phyloP scores from a whole-genome alignment of 2,329 filamentous ascomycete species.

The Hypomyces rosellus region DNA sequence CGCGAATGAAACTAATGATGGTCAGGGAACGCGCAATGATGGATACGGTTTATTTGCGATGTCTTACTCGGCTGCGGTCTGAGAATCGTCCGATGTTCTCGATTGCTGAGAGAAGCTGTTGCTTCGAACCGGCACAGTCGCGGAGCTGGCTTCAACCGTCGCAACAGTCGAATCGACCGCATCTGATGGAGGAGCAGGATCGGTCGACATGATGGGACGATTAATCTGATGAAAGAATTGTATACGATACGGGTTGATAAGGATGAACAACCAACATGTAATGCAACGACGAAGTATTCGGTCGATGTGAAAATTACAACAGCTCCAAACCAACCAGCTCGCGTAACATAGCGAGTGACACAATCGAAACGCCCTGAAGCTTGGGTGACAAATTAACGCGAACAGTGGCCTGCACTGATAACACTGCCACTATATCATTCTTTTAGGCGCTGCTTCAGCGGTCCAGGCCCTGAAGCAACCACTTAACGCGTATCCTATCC shows the following conservation, averaged over 20 bases:
- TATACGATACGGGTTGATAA: not conserved
- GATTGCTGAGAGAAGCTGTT: conserved; percentile 55
- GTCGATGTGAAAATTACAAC: too few species aligned
- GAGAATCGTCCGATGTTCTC: conserved; percentile 53
- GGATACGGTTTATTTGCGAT: not conserved
- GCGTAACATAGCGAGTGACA: too few species aligned
- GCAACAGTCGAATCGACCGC: conserved; percentile 17
- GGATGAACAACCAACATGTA: too few species aligned
- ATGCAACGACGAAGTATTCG: too few species aligned
- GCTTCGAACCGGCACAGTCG: conserved; percentile 34
- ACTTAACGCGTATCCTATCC: conserved; percentile 33
- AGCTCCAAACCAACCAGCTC: too few species aligned
- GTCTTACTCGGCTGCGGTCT: conserved; percentile 65
- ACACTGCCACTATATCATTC: not conserved
- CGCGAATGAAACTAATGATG: conserved; percentile 68
- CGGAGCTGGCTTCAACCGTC: conserved; percentile 17
- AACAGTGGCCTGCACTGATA: not conserved
- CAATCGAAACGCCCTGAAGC: too few species aligned
- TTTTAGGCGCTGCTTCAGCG: not conserved
- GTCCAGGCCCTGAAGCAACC: conserved; percentile 11
- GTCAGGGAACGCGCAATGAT: not conserved
- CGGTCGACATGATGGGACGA: conserved; percentile 29
- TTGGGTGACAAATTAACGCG: conserved; percentile 1
- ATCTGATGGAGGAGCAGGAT: conserved; percentile 23
- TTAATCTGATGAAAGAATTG: not conserved